Evolutionary conservation across 2,329 filamentous ascomycete genomes (phyloP).

Genomic region (Spiromastix sp.): DNA sequence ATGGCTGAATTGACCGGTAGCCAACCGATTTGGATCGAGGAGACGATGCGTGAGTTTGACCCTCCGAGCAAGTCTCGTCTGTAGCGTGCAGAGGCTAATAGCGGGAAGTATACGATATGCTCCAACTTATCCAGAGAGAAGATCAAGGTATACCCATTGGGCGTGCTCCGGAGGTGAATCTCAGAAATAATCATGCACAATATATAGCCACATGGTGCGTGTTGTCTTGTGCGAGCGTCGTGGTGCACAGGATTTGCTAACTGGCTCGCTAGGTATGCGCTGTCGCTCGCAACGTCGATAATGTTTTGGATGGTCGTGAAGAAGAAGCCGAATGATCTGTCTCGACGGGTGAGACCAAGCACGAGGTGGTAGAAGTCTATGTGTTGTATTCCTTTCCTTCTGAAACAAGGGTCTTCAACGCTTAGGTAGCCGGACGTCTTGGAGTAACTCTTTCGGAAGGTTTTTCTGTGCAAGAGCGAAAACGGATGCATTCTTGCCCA

Average conservation of each 20-base stretch:
- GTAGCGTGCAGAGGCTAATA: conserved; percentile 11
- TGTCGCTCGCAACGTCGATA: conserved; percentile 73
- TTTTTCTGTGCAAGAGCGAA: conserved; percentile 80
- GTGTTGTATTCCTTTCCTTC: not conserved
- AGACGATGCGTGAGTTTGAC: conserved; percentile 65
- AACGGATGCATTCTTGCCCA: conserved; percentile 58
- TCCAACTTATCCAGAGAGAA: conserved; percentile 65
- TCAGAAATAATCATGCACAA: conserved; percentile 93
- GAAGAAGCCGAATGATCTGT: conserved; percentile 65
- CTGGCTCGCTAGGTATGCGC: conserved; percentile 60
- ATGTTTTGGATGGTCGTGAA: conserved; percentile 96
- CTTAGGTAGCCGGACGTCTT: conserved; percentile 50
- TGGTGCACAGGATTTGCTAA: too few species aligned
- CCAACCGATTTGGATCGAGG: conserved; percentile 88
- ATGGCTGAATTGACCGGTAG: conserved; percentile 78
- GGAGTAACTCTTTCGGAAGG: conserved; percentile 70
- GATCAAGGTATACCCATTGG: conserved; percentile 82
- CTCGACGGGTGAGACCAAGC: conserved; percentile 65
- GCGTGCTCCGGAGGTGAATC: conserved; percentile 74
- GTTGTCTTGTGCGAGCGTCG: conserved; percentile 1
- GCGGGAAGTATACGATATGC: conserved; percentile 60
- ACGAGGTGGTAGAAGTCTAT: conserved; percentile 54
- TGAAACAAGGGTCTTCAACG: conserved; percentile 5
- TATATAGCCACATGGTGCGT: conserved; percentile 98
- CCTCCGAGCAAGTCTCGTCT: conserved; percentile 2